Evolutionary conservation across 371 early-diverging fungal genomes (phyloP), one percentile per base, ranked within the genome.

Genomic region (Blastocladiella emersonii): DNA sequence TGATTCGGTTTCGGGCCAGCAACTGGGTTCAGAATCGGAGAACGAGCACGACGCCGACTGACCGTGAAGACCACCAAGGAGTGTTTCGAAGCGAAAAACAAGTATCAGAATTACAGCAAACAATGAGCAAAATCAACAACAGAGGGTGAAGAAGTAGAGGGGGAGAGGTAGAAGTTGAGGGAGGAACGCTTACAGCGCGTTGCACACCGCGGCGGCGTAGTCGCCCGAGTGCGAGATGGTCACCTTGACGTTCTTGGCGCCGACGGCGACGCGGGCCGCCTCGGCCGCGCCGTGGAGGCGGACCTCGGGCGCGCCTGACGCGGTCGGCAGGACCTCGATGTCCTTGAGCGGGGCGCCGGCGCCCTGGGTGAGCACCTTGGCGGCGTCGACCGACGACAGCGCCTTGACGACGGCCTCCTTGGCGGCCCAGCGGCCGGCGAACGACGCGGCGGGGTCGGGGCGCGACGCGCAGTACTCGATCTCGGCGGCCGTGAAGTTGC

Each of bases 321-420:
- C 77, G 51, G 78, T 77, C 4, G 71, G 64, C 48, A 82, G 63
- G 48, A 95, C 85, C 75, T 95, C 96, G 72, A 95, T 93, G 49
- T 94, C 95, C 17, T 76, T 81, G 59, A 95, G 71, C 27, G 95
- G 91, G 3, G 95, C 95, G 25, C 75, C 95, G 23, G 88, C 85
- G 32, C 94, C 94, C 62, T 84, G 73, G 25, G 83, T 81, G 80
- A 85, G 84, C 41, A 92, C 89, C 62, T 74, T 74, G 51, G 77
- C 76, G 27, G 76, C 71, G 25, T 74, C 66, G 49, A 79, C 76
- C 15, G 88, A 87, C 44, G 86, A 83, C 51, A 95, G 84, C 6
- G 96, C 93, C 83, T 95, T 95, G 73, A 95, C 83, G 21, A 92
- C 92, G 3, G 96, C 90, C 74, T 95, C 96, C 81, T 95, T 95